A percentile compares a stretch with the other conserved stretches of the same genome.
Evolutionary conservation across 116 monocot species (phyloP).

Genomic region (Phalaenopsis hybrid): DNA sequence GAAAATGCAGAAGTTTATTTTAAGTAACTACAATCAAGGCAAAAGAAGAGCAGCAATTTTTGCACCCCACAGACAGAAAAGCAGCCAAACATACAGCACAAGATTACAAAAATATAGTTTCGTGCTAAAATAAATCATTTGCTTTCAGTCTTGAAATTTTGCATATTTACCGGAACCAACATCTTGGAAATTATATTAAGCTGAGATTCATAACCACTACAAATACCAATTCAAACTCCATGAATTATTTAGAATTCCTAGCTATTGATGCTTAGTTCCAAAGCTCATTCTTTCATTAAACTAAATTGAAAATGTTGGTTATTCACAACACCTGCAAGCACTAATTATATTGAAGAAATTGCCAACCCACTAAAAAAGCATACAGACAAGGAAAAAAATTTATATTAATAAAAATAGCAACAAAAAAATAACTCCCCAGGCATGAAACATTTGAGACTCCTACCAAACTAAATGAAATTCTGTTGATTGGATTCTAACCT

Average conservation of each 20-base stretch:
- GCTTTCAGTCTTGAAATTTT: constrained; percentile 31
- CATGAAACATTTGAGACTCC: not conserved
- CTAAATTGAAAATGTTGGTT: too few species aligned
- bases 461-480: constrained; percentile 46
- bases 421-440: not conserved
- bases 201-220: constrained; percentile 60
- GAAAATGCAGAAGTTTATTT: too few species aligned
- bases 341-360: constrained; percentile 2
- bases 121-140: not conserved
- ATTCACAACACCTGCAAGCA: not conserved
- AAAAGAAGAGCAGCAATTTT: not conserved
- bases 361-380: not conserved
- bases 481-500: constrained; percentile 52
- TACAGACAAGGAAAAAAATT: not conserved
- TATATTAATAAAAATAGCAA: not conserved
- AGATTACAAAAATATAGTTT: too few species aligned
- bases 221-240: too few species aligned
- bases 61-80: too few species aligned
- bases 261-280: too few species aligned
- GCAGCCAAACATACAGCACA: too few species aligned
- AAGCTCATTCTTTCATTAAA: constrained; percentile 4
- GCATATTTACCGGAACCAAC: constrained; percentile 13
- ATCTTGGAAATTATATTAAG: constrained; percentile 37
- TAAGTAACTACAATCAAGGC: too few species aligned
- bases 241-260: too few species aligned